Percentiles rank a stretch among this genome's conserved stretches.
Evolutionary conservation across 495 filamentous ascomycete genomes (phyloP).

Genomic region (Sordaria brevicollis): DNA sequence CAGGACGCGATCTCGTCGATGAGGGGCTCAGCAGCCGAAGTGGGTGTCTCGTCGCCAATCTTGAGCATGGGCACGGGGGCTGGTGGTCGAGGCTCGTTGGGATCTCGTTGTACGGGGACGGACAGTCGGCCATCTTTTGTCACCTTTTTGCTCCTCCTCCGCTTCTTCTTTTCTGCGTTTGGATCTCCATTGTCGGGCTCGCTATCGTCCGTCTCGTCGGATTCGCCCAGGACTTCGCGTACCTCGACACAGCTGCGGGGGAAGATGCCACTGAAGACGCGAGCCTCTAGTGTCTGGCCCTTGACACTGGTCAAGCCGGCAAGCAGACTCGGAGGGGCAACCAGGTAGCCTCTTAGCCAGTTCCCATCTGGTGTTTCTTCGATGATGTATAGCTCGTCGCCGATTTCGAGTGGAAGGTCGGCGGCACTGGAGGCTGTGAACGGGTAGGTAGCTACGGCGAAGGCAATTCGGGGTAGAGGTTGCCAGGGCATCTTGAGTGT

Average conservation of each 20-base stretch:
- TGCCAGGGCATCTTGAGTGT: conserved; percentile 74
- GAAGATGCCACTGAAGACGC: conserved; percentile 96
- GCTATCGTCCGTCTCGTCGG: conserved; percentile 36
- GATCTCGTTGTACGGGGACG: conserved; percentile 35
- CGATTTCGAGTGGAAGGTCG: conserved; percentile 93
- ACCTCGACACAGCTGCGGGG: conserved; percentile 82
- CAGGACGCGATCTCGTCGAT: conserved; percentile 97
- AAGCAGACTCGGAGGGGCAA: conserved; percentile 85
- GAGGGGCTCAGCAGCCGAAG: conserved; percentile 76
- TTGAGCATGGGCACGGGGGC: conserved; percentile 96
- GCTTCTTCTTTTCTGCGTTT: conserved; percentile 19
- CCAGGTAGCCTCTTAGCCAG: conserved; percentile 92
- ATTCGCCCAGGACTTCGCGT: conserved; percentile 61
- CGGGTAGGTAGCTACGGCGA: conserved; percentile 89
- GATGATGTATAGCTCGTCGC: conserved; percentile 97
- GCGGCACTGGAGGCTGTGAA: conserved; percentile 78
- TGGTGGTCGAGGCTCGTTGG: conserved; percentile 61
- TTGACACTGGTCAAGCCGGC: conserved; percentile 85
- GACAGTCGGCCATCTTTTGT: conserved; percentile 23
- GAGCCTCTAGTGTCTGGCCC: conserved; percentile 86
- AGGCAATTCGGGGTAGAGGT: conserved; percentile 92
- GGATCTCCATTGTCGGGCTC: conserved; percentile 22
- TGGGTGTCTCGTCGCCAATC: conserved; percentile 91
- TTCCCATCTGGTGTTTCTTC: conserved; percentile 78
- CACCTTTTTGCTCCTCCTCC: conserved; percentile 13